Conservation (phyloP, 2,329 filamentous ascomycete species). For the Pseudocercospora eumusae region DNA sequence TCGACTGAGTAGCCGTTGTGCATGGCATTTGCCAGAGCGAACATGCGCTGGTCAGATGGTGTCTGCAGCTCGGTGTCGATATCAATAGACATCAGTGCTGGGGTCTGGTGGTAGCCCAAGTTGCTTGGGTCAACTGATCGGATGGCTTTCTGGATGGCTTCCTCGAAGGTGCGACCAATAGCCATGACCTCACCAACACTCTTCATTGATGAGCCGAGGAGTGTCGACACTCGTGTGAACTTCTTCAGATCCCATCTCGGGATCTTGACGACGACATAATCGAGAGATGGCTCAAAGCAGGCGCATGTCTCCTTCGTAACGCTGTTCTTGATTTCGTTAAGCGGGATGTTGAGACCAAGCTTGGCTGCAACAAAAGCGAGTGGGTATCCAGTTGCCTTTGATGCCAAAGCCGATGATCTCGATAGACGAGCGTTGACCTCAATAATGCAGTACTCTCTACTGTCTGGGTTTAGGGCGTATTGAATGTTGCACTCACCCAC, state of each 20-base stretch:
- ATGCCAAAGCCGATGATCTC: constrained; percentile 89
- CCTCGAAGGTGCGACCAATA: constrained; percentile 93
- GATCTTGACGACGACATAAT: constrained; percentile 99
- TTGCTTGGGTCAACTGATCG: constrained; percentile 94
- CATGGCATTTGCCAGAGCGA: constrained; percentile 98
- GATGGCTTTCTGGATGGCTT: constrained; percentile 98
- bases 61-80: constrained; percentile 96
- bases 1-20: constrained; percentile 88
- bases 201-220: constrained; percentile 98
- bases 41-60: constrained; percentile 93
- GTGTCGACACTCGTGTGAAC: constrained; percentile 93
- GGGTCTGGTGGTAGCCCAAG: constrained; percentile 88
- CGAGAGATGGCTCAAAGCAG: constrained; percentile 96
- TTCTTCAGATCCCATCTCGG: constrained; percentile 99
- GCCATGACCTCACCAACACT: constrained; percentile 99
- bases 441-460: constrained; percentile 96
- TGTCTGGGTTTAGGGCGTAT: constrained; percentile 94
- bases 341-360: constrained; percentile 86
- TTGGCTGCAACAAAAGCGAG: constrained; percentile 96
- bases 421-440: constrained; percentile 97
- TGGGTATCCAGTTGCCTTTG: constrained; percentile 95
- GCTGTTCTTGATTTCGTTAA: constrained; percentile 95
- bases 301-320: constrained; percentile 95
- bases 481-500: constrained; percentile 99
- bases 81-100: constrained; percentile 89